Conservation (phyloP, 202 grass and related monocot species). For the Thinopyrum obtusiflorum region DNA sequence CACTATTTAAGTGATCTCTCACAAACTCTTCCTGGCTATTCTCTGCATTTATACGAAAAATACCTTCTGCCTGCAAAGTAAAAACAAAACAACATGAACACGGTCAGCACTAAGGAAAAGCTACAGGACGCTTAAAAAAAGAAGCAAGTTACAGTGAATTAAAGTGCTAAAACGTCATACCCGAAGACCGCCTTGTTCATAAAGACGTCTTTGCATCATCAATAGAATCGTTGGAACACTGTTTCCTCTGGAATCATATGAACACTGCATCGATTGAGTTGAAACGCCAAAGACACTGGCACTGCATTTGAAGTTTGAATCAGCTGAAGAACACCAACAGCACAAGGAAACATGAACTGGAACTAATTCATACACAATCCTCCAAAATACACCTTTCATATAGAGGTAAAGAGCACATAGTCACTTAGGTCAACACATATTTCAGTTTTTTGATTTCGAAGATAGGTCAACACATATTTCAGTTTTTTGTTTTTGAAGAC, state of each 20-base stretch:
- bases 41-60: conserved; percentile 92
- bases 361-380: background rate
- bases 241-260: conserved; percentile 81
- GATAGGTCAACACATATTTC: background rate
- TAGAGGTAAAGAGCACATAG: background rate
- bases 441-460: background rate
- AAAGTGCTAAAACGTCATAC: conserved; percentile 25
- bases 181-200: conserved; percentile 80
- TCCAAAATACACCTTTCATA: background rate
- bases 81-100: background rate
- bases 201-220: conserved; percentile 88
- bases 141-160: background rate
- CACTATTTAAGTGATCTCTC: conserved; percentile 86
- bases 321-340: background rate
- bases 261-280: conserved; percentile 92
- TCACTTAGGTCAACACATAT: background rate
- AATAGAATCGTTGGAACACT: conserved; percentile 92
- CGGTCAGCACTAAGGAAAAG: conserved; percentile 20
- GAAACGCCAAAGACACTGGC: conserved; percentile 89
- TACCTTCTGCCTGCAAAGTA: conserved; percentile 76
- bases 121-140: background rate
- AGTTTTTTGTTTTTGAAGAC: background rate
- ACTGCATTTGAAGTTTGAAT: conserved; percentile 61
- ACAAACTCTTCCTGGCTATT: conserved; percentile 90
- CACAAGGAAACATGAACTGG: background rate